Conservation (phyloP, 768 basidiomycete species). For the Wakefieldia striispora region DNA sequence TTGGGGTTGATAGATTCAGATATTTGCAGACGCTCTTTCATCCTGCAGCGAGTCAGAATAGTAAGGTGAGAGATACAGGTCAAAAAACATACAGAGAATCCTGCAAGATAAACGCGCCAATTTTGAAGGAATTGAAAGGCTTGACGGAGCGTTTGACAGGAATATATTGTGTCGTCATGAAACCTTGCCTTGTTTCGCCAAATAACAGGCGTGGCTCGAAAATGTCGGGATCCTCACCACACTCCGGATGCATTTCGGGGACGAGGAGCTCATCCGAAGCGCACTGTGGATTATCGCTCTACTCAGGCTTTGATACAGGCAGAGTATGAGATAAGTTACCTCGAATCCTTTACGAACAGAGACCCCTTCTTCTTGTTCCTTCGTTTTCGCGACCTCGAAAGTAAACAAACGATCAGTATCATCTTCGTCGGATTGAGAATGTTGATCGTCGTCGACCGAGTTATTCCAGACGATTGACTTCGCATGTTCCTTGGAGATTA, state of each 20-base stretch:
- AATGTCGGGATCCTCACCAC: constrained; percentile 15
- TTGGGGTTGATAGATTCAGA: constrained; percentile 20
- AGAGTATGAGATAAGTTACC: constrained; percentile 25
- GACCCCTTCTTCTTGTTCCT: constrained; percentile 56
- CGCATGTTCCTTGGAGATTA: constrained; percentile 49
- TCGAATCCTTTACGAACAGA: constrained; percentile 43
- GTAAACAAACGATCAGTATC: constrained; percentile 51
- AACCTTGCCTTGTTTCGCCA: constrained; percentile 44
- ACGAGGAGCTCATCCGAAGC: constrained; percentile 18
- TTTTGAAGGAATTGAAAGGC: constrained; percentile 1
- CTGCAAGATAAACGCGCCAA: constrained; percentile 19
- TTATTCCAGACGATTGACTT: constrained; percentile 44
- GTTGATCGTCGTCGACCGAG: constrained; percentile 25
- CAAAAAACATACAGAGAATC: constrained; percentile 20
- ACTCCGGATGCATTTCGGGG: constrained; percentile 19
- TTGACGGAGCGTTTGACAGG: constrained; percentile 16
- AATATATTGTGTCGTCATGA: constrained; percentile 33
- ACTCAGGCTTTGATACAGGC: neutral
- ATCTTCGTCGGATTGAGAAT: constrained; percentile 33
- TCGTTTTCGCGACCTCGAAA: constrained; percentile 55
- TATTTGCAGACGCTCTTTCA: constrained; percentile 27
- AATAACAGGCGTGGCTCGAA: constrained; percentile 34
- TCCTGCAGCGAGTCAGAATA: constrained; percentile 15
- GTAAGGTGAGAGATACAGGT: neutral
- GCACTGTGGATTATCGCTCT: constrained; percentile 2